Base-by-base conservation (phyloP, 2,329 filamentous ascomycete genomes). In the Thelonectria blattea region DNA sequence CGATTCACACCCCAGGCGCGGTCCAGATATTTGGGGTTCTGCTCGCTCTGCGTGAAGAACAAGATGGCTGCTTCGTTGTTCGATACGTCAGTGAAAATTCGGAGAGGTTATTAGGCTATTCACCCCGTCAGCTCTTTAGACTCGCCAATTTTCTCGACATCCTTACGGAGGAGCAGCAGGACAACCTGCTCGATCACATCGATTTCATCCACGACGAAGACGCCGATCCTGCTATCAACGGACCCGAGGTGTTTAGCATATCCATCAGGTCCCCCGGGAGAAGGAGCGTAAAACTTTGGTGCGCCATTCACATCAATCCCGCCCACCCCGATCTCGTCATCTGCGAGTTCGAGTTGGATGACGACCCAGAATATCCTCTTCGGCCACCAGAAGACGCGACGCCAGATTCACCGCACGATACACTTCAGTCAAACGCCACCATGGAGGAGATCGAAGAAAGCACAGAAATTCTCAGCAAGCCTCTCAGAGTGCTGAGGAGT, bases 171-270 rank as follows among this genome's bases (percentile, higher is more conserved):
- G 92, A 96, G 68, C 92, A 96, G 71, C 84, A 89, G 15, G 92
- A 96, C 64, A 93, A 91, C 63, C 79, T 97, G 1, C 78, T 95
- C 7, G 92, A 96, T 66, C 92, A 96, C 66, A 85, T 96, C 52
- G 91, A 96, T 71, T 96, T 96, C 71, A 91, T 96, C 54, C 86
- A 89, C 20, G 92, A 96, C 52, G 92, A 95, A 63, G 90, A 91
- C 11, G 85, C 88, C 0, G 91, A 96, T 71, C 88, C 91, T 1
- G 81, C 84, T 0, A 77, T 84, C 2, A 93, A 93, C 65, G 93
- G 92, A 0, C 92, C 92, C 0, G 92, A 96, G 68, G 91, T 97
- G 3, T 95, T 97, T 67, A 91, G 91, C 50, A 76, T 96, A 51
- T 88, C 90, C 0, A 82, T 96, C 46, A 85, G 85, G n/a, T 76